A percentile compares a stretch with the other conserved stretches of the same genome.
These are phyloP conservation scores for Fusarium kyushuense DNA, from an alignment of 2,329 filamentous ascomycete species.

Conservation along the genomic window DNA sequence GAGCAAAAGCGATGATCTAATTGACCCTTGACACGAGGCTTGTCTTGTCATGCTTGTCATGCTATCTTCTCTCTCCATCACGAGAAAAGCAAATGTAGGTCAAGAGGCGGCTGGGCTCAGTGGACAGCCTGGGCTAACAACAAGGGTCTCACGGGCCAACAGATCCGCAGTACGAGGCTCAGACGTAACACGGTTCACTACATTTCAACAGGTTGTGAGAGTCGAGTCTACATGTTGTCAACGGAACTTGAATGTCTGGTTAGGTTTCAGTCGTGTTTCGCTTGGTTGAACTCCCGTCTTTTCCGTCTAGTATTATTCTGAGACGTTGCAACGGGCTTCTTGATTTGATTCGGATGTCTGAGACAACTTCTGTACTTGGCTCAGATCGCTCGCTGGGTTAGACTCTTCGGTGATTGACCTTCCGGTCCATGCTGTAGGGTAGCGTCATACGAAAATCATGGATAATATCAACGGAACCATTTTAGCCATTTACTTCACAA, in stretches of 20 bases:
- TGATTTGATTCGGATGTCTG: constrained; percentile 19
- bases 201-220: constrained; percentile 30
- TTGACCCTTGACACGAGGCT: constrained; percentile 24
- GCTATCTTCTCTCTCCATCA: constrained; percentile 23
- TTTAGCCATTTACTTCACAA: background rate
- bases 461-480: background rate
- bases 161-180: constrained; percentile 34
- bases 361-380: constrained; percentile 20
- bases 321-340: constrained; percentile 30
- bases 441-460: background rate
- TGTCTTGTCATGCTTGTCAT: constrained; percentile 29
- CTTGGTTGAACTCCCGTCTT: constrained; percentile 11
- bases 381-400: constrained; percentile 5
- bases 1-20: constrained; percentile 23
- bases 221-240: constrained; percentile 24
- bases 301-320: constrained; percentile 21
- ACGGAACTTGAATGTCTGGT: constrained; percentile 7
- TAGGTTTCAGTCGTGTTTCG: constrained; percentile 46
- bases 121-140: constrained; percentile 27
- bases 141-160: constrained; percentile 36
- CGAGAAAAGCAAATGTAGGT: constrained; percentile 5
- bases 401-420: constrained; percentile 7
- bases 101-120: constrained; percentile 39
- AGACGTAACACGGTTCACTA: constrained; percentile 36
- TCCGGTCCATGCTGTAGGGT: constrained; percentile 35